Base-by-base conservation (phyloP, 2,329 filamentous ascomycete genomes). In the Beauveria rudraprayagi region DNA sequence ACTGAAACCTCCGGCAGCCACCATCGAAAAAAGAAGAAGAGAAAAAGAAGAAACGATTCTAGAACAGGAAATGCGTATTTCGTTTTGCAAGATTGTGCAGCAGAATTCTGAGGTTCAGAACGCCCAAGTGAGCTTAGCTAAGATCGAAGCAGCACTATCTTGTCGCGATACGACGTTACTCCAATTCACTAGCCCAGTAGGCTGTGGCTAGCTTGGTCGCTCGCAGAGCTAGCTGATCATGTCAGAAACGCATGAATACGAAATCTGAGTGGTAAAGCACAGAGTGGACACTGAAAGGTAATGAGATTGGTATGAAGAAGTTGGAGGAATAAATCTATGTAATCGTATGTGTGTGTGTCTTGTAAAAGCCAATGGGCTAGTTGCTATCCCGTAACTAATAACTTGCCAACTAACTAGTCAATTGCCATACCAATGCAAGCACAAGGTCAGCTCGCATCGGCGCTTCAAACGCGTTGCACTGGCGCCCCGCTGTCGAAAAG, bases 351-450 rank as follows among this genome's bases (percentile, higher is more conserved):
- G 19, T 22, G 19, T 22, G 22, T 58, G 30, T 46, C 47, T 43
- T 44, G 37, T 28, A 24, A 24, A 24, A 34, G 37, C 37, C 56
- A 59, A 59, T 47, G 34, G 47, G 37, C 10, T 43, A 58, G 34
- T 22, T 22, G 22, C 30, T 43, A 58, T 40, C 56, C 56, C 11
- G 34, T 37, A 37, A 14, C 5, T 37, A 14, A 34, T 34, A 34
- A 37, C 3, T 37, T n/a, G n/a, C n/a, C n/a, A 37, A 11, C 11
- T 37, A 37, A 6, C 14, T 11, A 22, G 34, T 16, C n/a, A 37
- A 44, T 58, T 17, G 47, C 56, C 37, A 46, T 51, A 34, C 56
- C 47, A 3, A 46, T 60, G 57, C 48, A 60, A 60, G 57, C 57
- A 60, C 28, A 53, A 46, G 48, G n/a, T 26, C 48, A 58, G 56